These are phyloP conservation scores for Kluyveromyces starmeri DNA, from an alignment of 805 yeast species.

Conservation along the genomic window DNA sequence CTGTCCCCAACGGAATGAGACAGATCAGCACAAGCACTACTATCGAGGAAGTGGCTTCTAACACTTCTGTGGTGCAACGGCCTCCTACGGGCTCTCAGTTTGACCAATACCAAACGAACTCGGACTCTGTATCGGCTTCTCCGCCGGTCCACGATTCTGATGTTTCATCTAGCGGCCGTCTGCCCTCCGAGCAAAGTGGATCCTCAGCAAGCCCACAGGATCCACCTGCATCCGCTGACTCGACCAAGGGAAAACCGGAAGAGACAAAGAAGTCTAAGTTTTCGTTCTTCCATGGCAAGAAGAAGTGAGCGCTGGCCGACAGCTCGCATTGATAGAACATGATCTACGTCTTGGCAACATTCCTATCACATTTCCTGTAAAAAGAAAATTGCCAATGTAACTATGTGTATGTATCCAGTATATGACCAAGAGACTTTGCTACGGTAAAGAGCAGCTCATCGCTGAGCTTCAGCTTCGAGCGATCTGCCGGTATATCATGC, in stretches of 20 bases:
- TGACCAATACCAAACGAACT: neutral
- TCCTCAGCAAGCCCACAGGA: constrained; percentile 6
- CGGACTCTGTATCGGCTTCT: neutral
- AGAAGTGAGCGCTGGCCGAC: constrained; percentile 12
- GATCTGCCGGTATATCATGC: too few species aligned
- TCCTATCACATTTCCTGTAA: neutral
- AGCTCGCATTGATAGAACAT: too few species aligned
- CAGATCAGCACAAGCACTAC: constrained; percentile 20
- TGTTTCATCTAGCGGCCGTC: constrained; percentile 6
- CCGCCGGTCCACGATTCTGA: constrained; percentile 10
- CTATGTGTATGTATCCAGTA: too few species aligned
- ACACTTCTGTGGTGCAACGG: constrained; percentile 3
- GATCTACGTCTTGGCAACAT: too few species aligned
- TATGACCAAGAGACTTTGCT: too few species aligned
- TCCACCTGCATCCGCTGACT: constrained; percentile 5
- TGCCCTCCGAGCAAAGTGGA: constrained; percentile 1
- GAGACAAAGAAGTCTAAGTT: constrained; percentile 22
- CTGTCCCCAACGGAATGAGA: constrained; percentile 5
- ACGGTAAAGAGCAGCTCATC: too few species aligned
- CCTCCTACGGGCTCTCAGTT: neutral
- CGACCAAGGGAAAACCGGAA: neutral
- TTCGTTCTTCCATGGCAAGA: constrained; percentile 24
- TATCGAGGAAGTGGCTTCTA: constrained; percentile 8
- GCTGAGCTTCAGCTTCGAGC: too few species aligned
- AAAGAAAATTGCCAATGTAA: neutral